Evolutionary conservation across 306 rosid species (phyloP), one percentile per base, ranked within the genome.

Genomic region (Vachellia pachyceras): DNA sequence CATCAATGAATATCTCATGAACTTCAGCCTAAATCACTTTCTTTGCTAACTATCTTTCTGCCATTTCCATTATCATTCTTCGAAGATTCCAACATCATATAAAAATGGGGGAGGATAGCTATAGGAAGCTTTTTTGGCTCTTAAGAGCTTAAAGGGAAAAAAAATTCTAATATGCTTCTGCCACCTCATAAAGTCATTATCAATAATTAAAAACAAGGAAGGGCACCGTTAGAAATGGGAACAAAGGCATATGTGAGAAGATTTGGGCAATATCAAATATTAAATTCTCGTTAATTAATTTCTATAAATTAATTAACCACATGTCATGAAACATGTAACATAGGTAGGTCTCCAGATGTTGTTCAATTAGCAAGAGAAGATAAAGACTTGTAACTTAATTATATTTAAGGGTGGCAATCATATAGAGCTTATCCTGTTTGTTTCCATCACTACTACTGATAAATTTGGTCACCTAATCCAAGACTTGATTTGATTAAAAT

Each of bases 381-480:
- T n/a, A n/a, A n/a, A n/a, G n/a, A n/a, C n/a, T n/a, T n/a, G n/a
- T n/a, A n/a, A n/a, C n/a, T n/a, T n/a, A n/a, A n/a, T n/a, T 46
- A n/a, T n/a, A n/a, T n/a, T n/a, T 47, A 50, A 50, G 57, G 33
- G 9, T 20, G 64, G 9, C 10, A 22, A 57, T 22, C 3, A 75
- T 25, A 29, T 29, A 55, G 78, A 86, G 77, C 91, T 88, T 86
- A 90, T 88, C 91, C 90, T 83, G 37, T 69, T 69, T 9, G 68
- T 70, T 15, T 84, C 88, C 74, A 85, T 88, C 46, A 78, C 33
- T 29, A 29, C 1, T 29, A 29, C 52, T 23, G 25, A 13, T 60
- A 72, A 78, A 74, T 52, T 65, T 36, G 79, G 79, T 70, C 84
- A 88, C 77, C 76, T 83, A 55, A 80, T 39, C 73, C 42, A 63